Percentiles rank a stretch among this genome's conserved stretches.
phyloP scores from a whole-genome alignment of 1,139 yeast genomes.

The Diutina sp. region DNA sequence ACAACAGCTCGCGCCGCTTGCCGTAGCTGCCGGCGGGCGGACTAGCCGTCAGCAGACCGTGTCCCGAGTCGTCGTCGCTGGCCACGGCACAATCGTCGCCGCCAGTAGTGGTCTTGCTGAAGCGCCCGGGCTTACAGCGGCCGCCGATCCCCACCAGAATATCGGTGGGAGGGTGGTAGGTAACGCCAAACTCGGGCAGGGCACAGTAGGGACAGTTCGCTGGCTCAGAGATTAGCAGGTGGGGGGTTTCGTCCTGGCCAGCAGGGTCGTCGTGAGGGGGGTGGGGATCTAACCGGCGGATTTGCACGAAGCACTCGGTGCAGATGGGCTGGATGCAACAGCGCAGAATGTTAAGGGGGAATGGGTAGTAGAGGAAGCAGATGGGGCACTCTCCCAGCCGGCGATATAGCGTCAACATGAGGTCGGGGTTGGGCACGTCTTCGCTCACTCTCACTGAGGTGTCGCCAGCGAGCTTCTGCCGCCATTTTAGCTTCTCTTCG shows the following conservation, averaged over 20 bases:
- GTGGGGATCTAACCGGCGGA: slow-evolving; percentile 88
- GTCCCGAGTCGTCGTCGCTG: slow-evolving; percentile 3
- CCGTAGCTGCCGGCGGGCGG: neutral
- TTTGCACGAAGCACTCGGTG: slow-evolving; percentile 93
- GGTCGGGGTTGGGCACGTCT: slow-evolving; percentile 17
- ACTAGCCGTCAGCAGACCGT: slow-evolving; percentile 5
- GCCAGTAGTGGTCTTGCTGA: slow-evolving; percentile 2
- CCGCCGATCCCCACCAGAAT: slow-evolving; percentile 46
- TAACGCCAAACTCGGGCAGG: slow-evolving; percentile 72
- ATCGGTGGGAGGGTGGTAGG: slow-evolving; percentile 51
- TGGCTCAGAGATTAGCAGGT: slow-evolving; percentile 68
- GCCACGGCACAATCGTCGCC: slow-evolving; percentile 3
- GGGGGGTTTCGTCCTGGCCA: slow-evolving; percentile 26
- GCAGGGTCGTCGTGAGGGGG: slow-evolving; percentile 61
- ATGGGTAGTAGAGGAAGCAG: slow-evolving; percentile 80
- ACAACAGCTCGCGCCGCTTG: slow-evolving; percentile 31
- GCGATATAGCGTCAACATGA: slow-evolving; percentile 38
- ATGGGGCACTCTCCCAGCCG: slow-evolving; percentile 81
- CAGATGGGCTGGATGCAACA: slow-evolving; percentile 93
- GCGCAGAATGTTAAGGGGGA: slow-evolving; percentile 64
- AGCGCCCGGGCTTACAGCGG: slow-evolving; percentile 22
- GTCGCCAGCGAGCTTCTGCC: slow-evolving; percentile 6
- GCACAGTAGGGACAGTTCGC: slow-evolving; percentile 95
- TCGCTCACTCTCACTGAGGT: slow-evolving; percentile 4
- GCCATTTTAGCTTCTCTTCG: slow-evolving; percentile 20